A percentile compares a stretch with the other conserved stretches of the same genome.
Evolutionary conservation across 2,329 filamentous ascomycete species (phyloP).

Genomic region (Cordyceps cicadae): DNA sequence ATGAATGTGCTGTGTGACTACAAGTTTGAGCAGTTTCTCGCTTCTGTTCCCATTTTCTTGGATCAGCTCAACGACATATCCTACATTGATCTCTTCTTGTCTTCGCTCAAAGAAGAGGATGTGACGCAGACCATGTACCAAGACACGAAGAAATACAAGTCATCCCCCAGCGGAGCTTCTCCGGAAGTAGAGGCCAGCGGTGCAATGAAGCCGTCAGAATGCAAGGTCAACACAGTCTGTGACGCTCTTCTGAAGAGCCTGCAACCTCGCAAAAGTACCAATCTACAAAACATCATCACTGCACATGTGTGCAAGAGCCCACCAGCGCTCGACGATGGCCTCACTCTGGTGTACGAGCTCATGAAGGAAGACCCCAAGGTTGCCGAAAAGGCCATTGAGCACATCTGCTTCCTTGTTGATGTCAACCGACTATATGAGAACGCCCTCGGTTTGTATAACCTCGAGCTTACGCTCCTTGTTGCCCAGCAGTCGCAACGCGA

Average conservation of each 20-base stretch:
- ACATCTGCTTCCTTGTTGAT: conserved; percentile 95
- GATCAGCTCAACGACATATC: conserved; percentile 75
- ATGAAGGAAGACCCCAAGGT: conserved; percentile 59
- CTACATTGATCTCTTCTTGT: conserved; percentile 85
- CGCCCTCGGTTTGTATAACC: conserved; percentile 81
- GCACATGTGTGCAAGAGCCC: conserved; percentile 90
- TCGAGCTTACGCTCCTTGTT: conserved; percentile 81
- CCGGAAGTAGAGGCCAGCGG: conserved; percentile 13
- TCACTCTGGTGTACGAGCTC: conserved; percentile 69
- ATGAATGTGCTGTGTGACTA: conserved; percentile 98
- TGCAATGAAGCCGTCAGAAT: conserved; percentile 16
- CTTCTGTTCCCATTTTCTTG: conserved; percentile 66
- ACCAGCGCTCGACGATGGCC: conserved; percentile 78
- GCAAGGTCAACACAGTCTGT: conserved; percentile 82
- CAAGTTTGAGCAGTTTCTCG: conserved; percentile 75
- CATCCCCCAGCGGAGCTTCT: conserved; percentile 11
- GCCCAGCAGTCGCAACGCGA: conserved; percentile 96
- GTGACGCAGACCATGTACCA: conserved; percentile 91
- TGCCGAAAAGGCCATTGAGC: conserved; percentile 83
- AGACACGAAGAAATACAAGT: conserved; percentile 56
- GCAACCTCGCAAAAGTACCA: conserved; percentile 47
- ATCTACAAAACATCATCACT: conserved; percentile 88
- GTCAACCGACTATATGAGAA: conserved; percentile 87
- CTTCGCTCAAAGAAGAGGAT: conserved; percentile 80
- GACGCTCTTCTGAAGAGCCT: conserved; percentile 71